phyloP scores from a whole-genome alignment of 140 eudicot genomes.

The Anethum foeniculum region DNA sequence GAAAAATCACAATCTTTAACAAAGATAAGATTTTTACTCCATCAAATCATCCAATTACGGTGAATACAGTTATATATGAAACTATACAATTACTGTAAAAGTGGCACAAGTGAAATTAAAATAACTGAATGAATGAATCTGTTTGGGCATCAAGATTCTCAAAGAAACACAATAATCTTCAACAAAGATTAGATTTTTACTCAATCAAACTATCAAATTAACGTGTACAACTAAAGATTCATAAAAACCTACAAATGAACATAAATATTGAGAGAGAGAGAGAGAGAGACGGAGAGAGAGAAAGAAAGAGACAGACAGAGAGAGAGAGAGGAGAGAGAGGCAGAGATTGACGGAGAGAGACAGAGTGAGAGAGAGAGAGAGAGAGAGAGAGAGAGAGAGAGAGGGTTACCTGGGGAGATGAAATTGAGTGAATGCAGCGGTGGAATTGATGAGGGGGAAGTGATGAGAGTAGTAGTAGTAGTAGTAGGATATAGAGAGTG shows the following conservation, averaged over 20 bases:
- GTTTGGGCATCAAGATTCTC: conserved; percentile 1
- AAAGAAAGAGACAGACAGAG: not conserved
- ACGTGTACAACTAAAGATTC: no score
- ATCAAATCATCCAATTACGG: not conserved
- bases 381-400: not conserved
- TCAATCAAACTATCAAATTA: not conserved
- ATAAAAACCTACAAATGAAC: no score
- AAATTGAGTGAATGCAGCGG: conserved; percentile 21
- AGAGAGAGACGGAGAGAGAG: not conserved
- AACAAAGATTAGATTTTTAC: not conserved
- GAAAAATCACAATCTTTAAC: not conserved
- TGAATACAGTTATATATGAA: not conserved
- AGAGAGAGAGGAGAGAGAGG: not conserved
- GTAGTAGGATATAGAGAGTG: conserved; percentile 18
- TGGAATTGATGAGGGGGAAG: conserved; percentile 13
- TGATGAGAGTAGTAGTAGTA: conserved; percentile 4
- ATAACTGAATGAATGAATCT: not conserved
- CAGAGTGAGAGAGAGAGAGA: no score
- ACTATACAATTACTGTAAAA: not conserved
- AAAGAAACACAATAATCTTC: not conserved
- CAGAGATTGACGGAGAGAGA: not conserved
- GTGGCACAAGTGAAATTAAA: not conserved
- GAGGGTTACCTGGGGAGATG: conserved; percentile 33
- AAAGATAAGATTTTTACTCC: not conserved
- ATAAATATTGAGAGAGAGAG: not conserved